Conservation (phyloP, 495 filamentous ascomycete genomes). For the Achaetomiella virescens region DNA sequence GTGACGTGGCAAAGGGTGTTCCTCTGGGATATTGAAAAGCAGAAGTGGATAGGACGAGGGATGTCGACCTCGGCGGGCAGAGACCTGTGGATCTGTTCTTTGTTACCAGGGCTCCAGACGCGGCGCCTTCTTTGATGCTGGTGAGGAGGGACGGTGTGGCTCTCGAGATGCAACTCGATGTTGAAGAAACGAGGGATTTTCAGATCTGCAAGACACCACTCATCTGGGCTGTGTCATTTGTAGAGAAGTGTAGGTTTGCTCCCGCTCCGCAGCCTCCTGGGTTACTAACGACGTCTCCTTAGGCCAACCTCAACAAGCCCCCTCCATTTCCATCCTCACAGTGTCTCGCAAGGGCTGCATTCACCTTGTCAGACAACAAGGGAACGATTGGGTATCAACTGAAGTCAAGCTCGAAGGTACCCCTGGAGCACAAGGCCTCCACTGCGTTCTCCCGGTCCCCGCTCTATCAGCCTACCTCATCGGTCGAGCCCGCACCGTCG, state of each 20-base stretch:
- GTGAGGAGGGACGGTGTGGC: conserved; percentile 54
- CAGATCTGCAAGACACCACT: conserved; percentile 41
- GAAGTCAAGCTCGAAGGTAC: conserved; percentile 30
- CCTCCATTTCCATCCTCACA: conserved; percentile 31
- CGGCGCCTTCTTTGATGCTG: conserved; percentile 43
- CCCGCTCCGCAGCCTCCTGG: background rate
- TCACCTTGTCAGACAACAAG: conserved; percentile 38
- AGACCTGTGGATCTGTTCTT: conserved; percentile 56
- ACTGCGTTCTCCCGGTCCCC: conserved; percentile 37
- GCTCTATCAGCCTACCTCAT: conserved; percentile 42
- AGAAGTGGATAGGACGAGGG: conserved; percentile 43
- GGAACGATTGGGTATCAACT: conserved; percentile 30
- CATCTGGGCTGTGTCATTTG: conserved; percentile 37
- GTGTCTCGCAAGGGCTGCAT: conserved; percentile 40
- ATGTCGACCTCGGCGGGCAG: conserved; percentile 45
- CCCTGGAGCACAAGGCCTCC: conserved; percentile 27
- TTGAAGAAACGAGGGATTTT: conserved; percentile 28
- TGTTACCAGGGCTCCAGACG: conserved; percentile 25
- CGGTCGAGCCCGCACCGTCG: conserved; percentile 42
- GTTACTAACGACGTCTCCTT: background rate
- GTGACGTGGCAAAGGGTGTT: conserved; percentile 49
- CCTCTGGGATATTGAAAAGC: conserved; percentile 52
- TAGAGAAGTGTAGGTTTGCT: conserved; percentile 32
- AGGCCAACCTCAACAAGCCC: conserved; percentile 10
- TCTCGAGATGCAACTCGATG: conserved; percentile 41